Evolutionary conservation across 257 asterid genomes (phyloP).

Genomic region (Primulina huaijiensis): DNA sequence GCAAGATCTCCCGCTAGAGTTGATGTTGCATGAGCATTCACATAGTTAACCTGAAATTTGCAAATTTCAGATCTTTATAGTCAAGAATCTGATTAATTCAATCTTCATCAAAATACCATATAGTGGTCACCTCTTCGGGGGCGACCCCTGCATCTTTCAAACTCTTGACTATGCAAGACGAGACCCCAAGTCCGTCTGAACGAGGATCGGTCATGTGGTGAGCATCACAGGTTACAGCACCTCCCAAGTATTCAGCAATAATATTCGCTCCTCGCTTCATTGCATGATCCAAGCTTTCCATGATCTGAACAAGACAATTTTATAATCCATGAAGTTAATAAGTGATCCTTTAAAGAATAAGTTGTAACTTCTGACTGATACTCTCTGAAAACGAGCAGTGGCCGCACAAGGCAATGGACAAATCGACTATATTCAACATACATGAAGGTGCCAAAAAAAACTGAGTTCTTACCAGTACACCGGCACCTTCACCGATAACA

Average conservation of each 20-base stretch:
- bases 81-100: neutral
- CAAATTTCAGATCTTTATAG: neutral
- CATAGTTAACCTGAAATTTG: neutral
- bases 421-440: too few relatives aligned
- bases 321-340: neutral
- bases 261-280: slow-evolving; percentile 43
- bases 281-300: slow-evolving; percentile 57
- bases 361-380: neutral
- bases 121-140: neutral
- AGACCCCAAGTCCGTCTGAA: slow-evolving; percentile 45
- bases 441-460: neutral
- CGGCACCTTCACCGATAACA: slow-evolving; percentile 21
- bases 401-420: too few relatives aligned
- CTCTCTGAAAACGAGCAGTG: too few relatives aligned
- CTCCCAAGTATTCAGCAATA: slow-evolving; percentile 51
- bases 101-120: neutral
- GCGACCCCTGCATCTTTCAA: slow-evolving; percentile 37
- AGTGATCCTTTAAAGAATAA: neutral
- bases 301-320: slow-evolving; percentile 22
- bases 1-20: neutral
- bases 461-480: slow-evolving; percentile 12
- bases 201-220: slow-evolving; percentile 53
- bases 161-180: slow-evolving; percentile 43
- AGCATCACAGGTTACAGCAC: slow-evolving; percentile 51
- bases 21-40: neutral